Conservation (phyloP, 805 yeast genomes). For the Candida pseudoglaebosa region DNA sequence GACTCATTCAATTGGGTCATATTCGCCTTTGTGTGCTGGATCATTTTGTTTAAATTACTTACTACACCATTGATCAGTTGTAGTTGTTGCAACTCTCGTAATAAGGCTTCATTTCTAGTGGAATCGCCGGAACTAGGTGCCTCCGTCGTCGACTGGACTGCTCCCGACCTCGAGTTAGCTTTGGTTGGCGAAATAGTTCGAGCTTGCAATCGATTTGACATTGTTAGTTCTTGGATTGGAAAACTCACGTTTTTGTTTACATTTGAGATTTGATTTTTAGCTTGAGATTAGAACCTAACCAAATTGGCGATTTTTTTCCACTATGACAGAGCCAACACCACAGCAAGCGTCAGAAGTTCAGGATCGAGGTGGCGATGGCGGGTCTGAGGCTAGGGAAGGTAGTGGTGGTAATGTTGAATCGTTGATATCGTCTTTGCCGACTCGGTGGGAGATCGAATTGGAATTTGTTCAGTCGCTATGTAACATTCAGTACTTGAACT, state of each 20-base stretch:
- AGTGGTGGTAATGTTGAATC: slow-evolving; percentile 1
- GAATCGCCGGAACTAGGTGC: not conserved
- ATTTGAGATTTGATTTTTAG: too few relatives aligned
- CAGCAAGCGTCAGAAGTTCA: not conserved
- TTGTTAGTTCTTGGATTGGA: not conserved
- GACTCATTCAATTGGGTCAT: slow-evolving; percentile 35
- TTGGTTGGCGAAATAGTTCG: not conserved
- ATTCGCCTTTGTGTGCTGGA: slow-evolving; percentile 22
- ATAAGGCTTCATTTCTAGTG: slow-evolving; percentile 14
- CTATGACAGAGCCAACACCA: not conserved
- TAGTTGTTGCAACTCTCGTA: slow-evolving; percentile 30
- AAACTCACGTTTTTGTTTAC: not conserved
- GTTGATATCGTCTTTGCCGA: slow-evolving; percentile 45
- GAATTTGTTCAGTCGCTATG: slow-evolving; percentile 93
- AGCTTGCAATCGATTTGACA: not conserved
- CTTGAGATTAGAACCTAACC: too few relatives aligned
- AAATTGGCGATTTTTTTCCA: too few relatives aligned
- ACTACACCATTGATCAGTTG: slow-evolving; percentile 29
- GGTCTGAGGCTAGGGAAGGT: slow-evolving; percentile 2
- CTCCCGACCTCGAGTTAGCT: not conserved
- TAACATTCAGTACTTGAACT: slow-evolving; percentile 82
- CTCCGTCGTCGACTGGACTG: not conserved
- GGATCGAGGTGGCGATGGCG: not conserved
- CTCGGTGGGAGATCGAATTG: slow-evolving; percentile 83
- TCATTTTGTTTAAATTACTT: slow-evolving; percentile 25